A percentile compares a stretch with the other conserved stretches of the same genome.
Conservation (phyloP, 164 flowering plant genomes). For the Vitis labrusca region DNA sequence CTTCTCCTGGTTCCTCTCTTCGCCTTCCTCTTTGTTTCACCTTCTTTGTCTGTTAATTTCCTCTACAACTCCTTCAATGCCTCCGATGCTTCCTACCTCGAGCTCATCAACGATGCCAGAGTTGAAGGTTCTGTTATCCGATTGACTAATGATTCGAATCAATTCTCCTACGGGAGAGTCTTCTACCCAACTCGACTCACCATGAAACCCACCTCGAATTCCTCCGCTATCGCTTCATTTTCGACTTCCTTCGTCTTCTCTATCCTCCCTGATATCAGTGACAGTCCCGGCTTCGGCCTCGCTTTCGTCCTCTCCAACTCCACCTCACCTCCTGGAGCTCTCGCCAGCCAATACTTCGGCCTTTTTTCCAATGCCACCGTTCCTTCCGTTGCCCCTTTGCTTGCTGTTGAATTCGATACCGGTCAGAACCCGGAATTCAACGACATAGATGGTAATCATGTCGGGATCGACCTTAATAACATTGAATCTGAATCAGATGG, state of each 20-base stretch:
- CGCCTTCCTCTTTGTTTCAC: constrained; percentile 9
- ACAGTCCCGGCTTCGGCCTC: constrained; percentile 76
- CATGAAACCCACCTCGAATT: constrained; percentile 26
- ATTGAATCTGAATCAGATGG: constrained; percentile 31
- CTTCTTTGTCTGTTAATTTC: constrained; percentile 42
- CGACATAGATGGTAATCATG: constrained; percentile 68
- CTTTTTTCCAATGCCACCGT: constrained; percentile 50
- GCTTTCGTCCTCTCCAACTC: constrained; percentile 66
- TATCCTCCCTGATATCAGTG: constrained; percentile 44
- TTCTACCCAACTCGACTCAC: constrained; percentile 47
- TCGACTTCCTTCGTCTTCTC: constrained; percentile 83
- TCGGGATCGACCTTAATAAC: constrained; percentile 69
- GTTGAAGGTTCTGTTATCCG: constrained; percentile 59
- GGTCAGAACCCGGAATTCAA: constrained; percentile 73
- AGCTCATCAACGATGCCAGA: constrained; percentile 49
- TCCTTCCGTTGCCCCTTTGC: constrained; percentile 42
- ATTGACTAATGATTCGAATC: constrained; percentile 61
- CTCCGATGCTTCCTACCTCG: constrained; percentile 29
- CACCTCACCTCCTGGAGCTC: constrained; percentile 55
- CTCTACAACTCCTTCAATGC: constrained; percentile 52
- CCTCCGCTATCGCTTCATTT: constrained; percentile 45
- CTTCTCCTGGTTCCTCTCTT: background rate
- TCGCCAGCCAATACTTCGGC: constrained; percentile 77
- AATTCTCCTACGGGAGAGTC: constrained; percentile 63
- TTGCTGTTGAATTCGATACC: constrained; percentile 82